Evolutionary conservation across 176 grass and related monocot genomes (phyloP).

Genomic region (Oryza meyeriana): DNA sequence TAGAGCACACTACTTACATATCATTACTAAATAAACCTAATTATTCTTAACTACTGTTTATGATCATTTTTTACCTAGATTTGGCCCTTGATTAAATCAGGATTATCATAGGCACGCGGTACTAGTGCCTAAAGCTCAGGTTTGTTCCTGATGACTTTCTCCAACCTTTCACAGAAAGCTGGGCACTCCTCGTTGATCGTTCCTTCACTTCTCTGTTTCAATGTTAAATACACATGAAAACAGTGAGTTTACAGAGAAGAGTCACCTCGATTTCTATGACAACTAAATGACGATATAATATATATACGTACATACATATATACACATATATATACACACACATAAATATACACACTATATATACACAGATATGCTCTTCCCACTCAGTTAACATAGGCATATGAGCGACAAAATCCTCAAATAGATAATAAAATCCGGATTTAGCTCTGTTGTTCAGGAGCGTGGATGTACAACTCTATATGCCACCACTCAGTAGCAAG

Average conservation of each 20-base stretch:
- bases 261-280: neutral
- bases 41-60: neutral
- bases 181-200: constrained; percentile 24
- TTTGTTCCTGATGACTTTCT: constrained; percentile 30
- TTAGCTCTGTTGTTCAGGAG: too few relatives aligned
- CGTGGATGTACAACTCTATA: too few relatives aligned
- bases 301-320: neutral
- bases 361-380: too few relatives aligned
- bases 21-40: neutral
- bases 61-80: neutral
- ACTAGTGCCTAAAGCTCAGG: neutral
- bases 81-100: neutral
- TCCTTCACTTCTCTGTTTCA: constrained; percentile 38
- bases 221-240: neutral
- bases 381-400: too few relatives aligned
- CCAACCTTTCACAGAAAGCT: constrained; percentile 34
- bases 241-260: neutral
- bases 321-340: too few relatives aligned
- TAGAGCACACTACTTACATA: neutral
- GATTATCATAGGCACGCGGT: neutral
- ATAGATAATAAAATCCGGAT: too few relatives aligned
- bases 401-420: too few relatives aligned
- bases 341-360: too few relatives aligned
- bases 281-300: neutral
- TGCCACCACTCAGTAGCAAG: too few relatives aligned